Evolutionary conservation across 1,284 basidiomycete genomes (phyloP), one percentile per base, ranked within the genome.

Genomic region (Leccinum cinnamomeum): DNA sequence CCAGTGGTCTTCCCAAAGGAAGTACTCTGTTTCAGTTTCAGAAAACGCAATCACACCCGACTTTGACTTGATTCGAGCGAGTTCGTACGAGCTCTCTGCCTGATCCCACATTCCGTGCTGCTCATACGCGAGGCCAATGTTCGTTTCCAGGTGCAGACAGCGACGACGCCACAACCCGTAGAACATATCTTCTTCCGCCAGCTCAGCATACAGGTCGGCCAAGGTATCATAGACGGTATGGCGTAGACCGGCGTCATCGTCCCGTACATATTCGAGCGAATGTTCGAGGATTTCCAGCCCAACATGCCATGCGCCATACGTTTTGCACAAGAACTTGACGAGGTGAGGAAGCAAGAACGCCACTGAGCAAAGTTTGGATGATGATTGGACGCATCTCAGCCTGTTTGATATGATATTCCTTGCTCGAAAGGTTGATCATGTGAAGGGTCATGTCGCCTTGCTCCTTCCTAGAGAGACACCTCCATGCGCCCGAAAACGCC

Each of bases 1-100:
- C 97, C 98, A 99, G 76, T 99, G 97, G 74, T 99, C 98, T 76
- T 99, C 97, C 97, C 97, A 99, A 18, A 99, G 81, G 70, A 93
- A 95, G 76, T 97, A 99, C 76, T 99, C 97, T 6, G 23, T 23
- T 23, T 99, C 97, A 39, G 23, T 23, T 23, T 99, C 97, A 39
- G 92, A 92, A 79, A 97, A 99, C 1, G 95, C 90, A 55, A 98
- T 87, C 12, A 86, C 79, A 5, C 94, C 94, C 11, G 87, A 82
- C 53, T 95, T 86, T 5, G 95, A 92, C 75, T 91, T 94, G 69
- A 83, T 89, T 77, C 98, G 96, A 1, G 97, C 97, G 28, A 82
- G 81, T 77, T 99, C 97, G 78, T 99, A 98, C 58, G 91, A 84
- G 66, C 85, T 86, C 63, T 94, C 88, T 0, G 97, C 95, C 72